Percentiles rank a stretch among this genome's conserved stretches.
Conservation (phyloP, 257 asterid genomes). For the Orobanche coerulescens region DNA sequence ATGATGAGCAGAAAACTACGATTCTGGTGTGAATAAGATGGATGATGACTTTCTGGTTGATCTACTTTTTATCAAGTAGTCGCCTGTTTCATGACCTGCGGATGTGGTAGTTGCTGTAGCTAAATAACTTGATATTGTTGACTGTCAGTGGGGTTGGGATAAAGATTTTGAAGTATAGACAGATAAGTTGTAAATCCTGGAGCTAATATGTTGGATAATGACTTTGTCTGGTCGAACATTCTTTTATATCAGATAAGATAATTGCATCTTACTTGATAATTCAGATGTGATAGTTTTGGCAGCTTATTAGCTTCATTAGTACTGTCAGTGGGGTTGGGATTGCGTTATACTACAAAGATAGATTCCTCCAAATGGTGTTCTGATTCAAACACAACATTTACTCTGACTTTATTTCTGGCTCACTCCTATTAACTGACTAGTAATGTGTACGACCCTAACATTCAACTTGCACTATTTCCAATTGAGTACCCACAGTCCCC, state of each 20-base stretch:
- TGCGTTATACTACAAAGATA: neutral
- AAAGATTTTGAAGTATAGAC: neutral
- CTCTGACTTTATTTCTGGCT: neutral
- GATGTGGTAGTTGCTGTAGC: conserved; percentile 1
- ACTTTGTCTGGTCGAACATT: neutral
- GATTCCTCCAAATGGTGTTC: neutral
- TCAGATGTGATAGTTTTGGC: conserved; percentile 3
- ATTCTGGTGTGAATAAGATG: conserved; percentile 11
- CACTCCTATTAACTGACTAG: neutral
- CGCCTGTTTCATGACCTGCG: neutral
- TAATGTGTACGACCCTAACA: neutral
- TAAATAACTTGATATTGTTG: neutral
- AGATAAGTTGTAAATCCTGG: no score
- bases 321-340: neutral
- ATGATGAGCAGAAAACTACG: neutral
- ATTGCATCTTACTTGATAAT: neutral
- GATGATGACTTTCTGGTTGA: neutral
- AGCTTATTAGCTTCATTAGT: neutral
- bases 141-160: neutral
- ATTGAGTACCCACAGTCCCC: neutral
- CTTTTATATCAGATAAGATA: conserved; percentile 1
- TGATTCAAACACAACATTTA: neutral
- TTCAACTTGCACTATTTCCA: conserved; percentile 9
- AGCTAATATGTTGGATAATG: neutral
- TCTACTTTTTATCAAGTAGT: neutral